Conservation (phyloP, 2,329 filamentous ascomycete species). For the Beauveria pseudobassiana region DNA sequence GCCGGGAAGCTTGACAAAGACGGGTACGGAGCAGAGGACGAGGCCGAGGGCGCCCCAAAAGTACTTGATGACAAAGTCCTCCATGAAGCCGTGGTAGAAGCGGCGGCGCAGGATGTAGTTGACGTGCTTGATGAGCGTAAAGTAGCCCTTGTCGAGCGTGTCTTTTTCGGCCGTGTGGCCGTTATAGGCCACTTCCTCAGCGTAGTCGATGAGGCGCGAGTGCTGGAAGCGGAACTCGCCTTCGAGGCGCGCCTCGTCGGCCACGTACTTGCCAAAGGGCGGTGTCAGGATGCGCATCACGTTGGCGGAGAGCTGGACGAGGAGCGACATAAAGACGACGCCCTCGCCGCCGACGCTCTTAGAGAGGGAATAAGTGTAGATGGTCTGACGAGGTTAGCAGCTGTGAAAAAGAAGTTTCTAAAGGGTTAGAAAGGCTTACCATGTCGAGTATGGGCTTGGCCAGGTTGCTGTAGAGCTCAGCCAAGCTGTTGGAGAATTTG, state of each 20-base stretch:
- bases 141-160: conserved; percentile 95
- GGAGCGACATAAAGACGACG: conserved; percentile 86
- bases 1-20: conserved; percentile 88
- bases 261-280: conserved; percentile 95
- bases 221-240: conserved; percentile 96
- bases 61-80: conserved; percentile 99
- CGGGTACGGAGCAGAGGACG: conserved; percentile 85
- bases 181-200: conserved; percentile 88
- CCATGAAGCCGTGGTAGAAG: conserved; percentile 98
- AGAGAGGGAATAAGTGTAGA: conserved; percentile 92
- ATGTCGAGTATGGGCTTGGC: conserved; percentile 94
- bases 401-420: too few relatives aligned
- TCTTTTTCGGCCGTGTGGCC: conserved; percentile 95
- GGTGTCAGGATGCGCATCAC: conserved; percentile 92
- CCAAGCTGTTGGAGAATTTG: conserved; percentile 90
- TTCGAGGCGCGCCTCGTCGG: conserved; percentile 88
- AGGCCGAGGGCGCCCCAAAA: conserved; percentile 95
- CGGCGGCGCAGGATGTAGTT: conserved; percentile 86
- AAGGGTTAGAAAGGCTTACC: conserved; percentile 36
- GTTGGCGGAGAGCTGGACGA: conserved; percentile 87
- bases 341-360: conserved; percentile 94
- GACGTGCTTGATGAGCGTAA: conserved; percentile 97
- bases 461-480: conserved; percentile 91
- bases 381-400: conserved; percentile 41
- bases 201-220: conserved; percentile 88